Evolutionary conservation across 495 filamentous ascomycete genomes (phyloP).

Genomic region (Trichodelitschia bisporula): DNA sequence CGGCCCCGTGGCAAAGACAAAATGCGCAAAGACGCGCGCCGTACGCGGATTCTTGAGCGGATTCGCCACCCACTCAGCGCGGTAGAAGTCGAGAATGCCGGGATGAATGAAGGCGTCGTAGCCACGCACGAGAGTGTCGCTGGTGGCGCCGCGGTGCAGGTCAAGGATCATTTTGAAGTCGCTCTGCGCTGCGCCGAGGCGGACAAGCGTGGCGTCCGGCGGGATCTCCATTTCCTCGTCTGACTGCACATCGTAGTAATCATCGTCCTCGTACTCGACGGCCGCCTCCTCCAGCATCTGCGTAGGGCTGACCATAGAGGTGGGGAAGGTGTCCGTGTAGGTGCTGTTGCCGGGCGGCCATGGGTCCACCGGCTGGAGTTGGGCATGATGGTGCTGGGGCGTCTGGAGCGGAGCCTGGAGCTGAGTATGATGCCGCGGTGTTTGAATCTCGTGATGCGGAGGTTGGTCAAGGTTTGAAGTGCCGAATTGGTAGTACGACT

Average conservation of each 20-base stretch:
- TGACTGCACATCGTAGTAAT: constrained; percentile 37
- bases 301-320: constrained; percentile 11
- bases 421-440: too few relatives aligned
- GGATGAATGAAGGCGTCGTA: constrained; percentile 43
- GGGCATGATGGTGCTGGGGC: too few relatives aligned
- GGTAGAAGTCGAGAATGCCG: constrained; percentile 57
- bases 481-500: too few relatives aligned
- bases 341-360: too few relatives aligned
- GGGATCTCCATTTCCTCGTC: constrained; percentile 44
- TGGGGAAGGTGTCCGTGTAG: constrained; percentile 5
- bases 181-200: too few relatives aligned
- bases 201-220: too few relatives aligned
- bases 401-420: too few relatives aligned
- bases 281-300: constrained; percentile 14
- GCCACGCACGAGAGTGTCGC: constrained; percentile 26
- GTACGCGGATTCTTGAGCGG: constrained; percentile 66
- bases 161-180: constrained; percentile 22
- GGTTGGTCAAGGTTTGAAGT: too few relatives aligned
- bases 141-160: constrained; percentile 21
- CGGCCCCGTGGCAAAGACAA: constrained; percentile 72
- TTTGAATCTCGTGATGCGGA: too few relatives aligned
- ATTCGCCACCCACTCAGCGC: constrained; percentile 45
- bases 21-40: constrained; percentile 76
- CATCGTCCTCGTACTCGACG: constrained; percentile 27
- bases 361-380: too few relatives aligned